Evolutionary conservation across 2,329 filamentous ascomycete genomes (phyloP), one percentile per base, ranked within the genome.

Genomic region (Fusarium sp.): DNA sequence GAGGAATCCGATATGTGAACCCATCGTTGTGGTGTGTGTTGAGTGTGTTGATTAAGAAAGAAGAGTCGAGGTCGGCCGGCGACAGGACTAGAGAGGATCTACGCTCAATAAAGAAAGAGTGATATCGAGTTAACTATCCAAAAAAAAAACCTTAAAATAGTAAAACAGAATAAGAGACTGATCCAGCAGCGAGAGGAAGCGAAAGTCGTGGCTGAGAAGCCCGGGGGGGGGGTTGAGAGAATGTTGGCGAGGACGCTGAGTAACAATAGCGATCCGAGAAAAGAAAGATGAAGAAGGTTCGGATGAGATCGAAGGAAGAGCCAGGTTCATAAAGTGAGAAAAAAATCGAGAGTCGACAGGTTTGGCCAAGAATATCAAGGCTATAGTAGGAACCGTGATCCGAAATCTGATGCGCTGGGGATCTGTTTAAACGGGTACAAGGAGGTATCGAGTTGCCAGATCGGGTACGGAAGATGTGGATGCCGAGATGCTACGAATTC

Each of bases 171-270:
- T 80, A 82, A 80, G 81, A 83, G 84, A 88, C 88, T 90, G 88
- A 90, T 84, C 88, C 88, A 90, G 89, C 88, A 90, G 89, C 69
- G 65, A 72, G 68, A 68, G 48, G 73, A 77, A 78, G 69, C 74
- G 74, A 76, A 78, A 56, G 72, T 56, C 66, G 76, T 72, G 75
- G 66, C 66, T 63, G 64, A 62, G 44, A 41, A 59, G 72, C 64
- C 69, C 42, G 52, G 31, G n/a, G n/a, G 31, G n/a, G n/a, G 35
- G 35, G 54, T 51, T 38, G 56, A 74, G 71, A 42, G 71, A 74
- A 48, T 44, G 65, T 56, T 60, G 49, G 24, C 31, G 55, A 56
- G 56, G 59, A 69, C 72, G 65, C 68, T 66, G 71, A 69, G 67
- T 31, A 60, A 70, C 55, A 75, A 75, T 73, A 73, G 69, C 71